Conservation (phyloP, 2,329 filamentous ascomycete genomes). For the Claviceps capensis region DNA sequence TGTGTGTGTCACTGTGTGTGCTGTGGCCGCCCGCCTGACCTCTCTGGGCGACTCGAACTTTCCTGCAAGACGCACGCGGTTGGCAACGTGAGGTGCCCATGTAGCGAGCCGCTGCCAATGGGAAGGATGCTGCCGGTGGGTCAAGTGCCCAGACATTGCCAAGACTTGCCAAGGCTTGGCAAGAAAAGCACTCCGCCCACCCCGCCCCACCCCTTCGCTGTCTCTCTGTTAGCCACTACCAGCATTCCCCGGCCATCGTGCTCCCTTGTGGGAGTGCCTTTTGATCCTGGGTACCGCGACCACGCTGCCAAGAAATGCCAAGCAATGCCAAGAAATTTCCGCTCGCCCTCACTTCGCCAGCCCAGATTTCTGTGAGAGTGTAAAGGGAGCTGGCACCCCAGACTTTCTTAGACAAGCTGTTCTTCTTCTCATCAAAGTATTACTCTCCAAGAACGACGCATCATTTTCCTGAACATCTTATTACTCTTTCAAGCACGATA, state of each 20-base stretch:
- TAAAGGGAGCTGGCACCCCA: conserved; percentile 23
- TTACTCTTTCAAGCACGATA: not conserved
- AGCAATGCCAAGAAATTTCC: conserved; percentile 22
- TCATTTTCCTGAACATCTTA: not conserved
- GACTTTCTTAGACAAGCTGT: conserved; percentile 5
- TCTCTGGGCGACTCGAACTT: not conserved
- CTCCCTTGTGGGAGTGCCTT: conserved; percentile 1
- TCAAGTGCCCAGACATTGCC: conserved; percentile 23
- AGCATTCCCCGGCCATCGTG: not conserved
- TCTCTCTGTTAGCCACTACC: conserved; percentile 5
- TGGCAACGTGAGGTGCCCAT: not conserved
- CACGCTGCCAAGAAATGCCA: conserved; percentile 13
- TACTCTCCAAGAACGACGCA: conserved; percentile 5
- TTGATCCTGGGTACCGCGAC: conserved; percentile 9
- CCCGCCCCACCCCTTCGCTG: conserved; percentile 1
- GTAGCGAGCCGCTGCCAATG: conserved; percentile 14
- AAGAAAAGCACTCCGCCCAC: conserved; percentile 15
- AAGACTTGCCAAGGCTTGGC: conserved; percentile 26
- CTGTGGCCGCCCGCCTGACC: conserved; percentile 1
- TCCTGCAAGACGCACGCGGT: conserved; percentile 1
- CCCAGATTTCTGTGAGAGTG: conserved; percentile 20
- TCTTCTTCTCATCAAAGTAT: not conserved
- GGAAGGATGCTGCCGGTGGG: conserved; percentile 14
- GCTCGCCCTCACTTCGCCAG: conserved; percentile 22
- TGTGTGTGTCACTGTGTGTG: not conserved